Conservation (phyloP, 2,329 filamentous ascomycete species). For the Alternaria consortialis region DNA sequence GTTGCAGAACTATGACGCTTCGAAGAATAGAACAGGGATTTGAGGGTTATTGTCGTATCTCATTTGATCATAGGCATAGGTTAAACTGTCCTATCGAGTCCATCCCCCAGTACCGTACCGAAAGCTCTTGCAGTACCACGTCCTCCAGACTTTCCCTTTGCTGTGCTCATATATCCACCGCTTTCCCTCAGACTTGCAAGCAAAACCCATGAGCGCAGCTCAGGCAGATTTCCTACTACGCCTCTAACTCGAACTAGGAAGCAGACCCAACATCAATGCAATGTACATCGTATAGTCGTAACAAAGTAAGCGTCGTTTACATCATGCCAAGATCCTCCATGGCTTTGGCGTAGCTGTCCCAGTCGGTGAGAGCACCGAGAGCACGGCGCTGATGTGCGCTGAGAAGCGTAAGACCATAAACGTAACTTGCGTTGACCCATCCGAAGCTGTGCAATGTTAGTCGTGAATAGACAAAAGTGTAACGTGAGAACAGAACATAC, state of each 20-base stretch:
- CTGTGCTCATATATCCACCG: not conserved
- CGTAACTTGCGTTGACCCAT: constrained; percentile 98
- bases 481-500: constrained; percentile 64
- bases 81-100: not conserved
- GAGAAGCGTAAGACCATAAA: constrained; percentile 88
- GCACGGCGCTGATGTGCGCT: constrained; percentile 90
- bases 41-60: not conserved
- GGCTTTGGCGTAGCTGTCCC: constrained; percentile 81
- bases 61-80: constrained; percentile 2
- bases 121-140: not conserved
- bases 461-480: not conserved
- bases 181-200: not conserved
- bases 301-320: constrained; percentile 8
- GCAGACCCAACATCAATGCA: constrained; percentile 9
- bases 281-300: constrained; percentile 18
- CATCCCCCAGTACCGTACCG: not conserved
- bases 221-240: not conserved
- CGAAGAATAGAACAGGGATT: not conserved
- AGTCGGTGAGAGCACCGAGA: constrained; percentile 86
- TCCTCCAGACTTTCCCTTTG: not conserved
- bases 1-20: not conserved
- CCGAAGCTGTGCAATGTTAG: constrained; percentile 74
- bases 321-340: constrained; percentile 51
- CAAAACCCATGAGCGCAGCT: not conserved
- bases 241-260: not conserved